Evolutionary conservation across 371 early-diverging fungal species (phyloP), one percentile per base, ranked within the genome.

Genomic region (Circinella minor): DNA sequence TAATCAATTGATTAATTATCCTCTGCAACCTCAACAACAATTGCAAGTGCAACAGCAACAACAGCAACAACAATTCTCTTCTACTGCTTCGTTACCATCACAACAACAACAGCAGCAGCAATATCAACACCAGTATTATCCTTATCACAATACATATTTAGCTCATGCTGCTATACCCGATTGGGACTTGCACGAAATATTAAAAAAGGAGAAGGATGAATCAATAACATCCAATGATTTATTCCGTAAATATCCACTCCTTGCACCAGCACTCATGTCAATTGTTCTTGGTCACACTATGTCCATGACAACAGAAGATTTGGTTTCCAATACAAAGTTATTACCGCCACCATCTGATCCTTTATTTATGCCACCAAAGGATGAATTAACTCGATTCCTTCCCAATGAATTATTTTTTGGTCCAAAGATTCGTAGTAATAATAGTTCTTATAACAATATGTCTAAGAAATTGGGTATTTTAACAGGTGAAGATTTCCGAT

Each of bases 211-310:
- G 51, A 18, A 46, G 7, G 39, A 55, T 3, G 5, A 46, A 6
- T 13, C 63, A 14, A 27, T 47, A 27, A 55, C 71, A 34, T n/a
- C 69, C 18, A 65, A 61, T n/a, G 61, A 71, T 11, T 36, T 75
- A 1, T 71, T 78, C 59, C 46, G 68, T 1, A 76, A 72, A 54
- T 83, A 80, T 51, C 84, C 84, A 36, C 61, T 83, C 6, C 70
- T 83, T 8, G 81, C 77, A 3, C 84, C 81, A 61, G 81, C 84
- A 7, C 70, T 83, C 10, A 81, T 83, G 81, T 81, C 81, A 9
- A 81, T 83, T 36, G 73, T 83, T 1, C 55, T 83, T 34, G 55
- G 71, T 36, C 84, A 83, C 66, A 83, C 84, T 1, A 80, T 83
- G 80, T 70, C 75, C 3, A 79, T 82, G 80, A 82, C 74, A 9